Evolutionary conservation across 345 rosid genomes (phyloP), one percentile per base, ranked within the genome.

Genomic region (Arabidopsis arenosa): DNA sequence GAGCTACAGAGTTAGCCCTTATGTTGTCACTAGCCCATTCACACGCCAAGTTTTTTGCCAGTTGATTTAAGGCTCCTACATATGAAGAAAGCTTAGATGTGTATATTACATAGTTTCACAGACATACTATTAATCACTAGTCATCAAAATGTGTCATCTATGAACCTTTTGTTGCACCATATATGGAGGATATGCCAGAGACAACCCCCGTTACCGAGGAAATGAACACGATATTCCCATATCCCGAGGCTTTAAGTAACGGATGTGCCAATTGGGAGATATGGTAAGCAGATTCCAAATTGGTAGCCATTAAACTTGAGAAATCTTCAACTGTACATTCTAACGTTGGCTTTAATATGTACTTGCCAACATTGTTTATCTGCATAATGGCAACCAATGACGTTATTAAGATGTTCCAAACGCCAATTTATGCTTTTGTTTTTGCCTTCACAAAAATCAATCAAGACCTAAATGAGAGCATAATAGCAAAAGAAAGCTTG

Each of bases 1-100:
- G 91, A 18, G 89, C 85, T 9, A 87, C 86, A 17, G 75, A 43
- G 49, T 89, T 87, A n/a, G 59, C 63, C 72, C 90, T 82, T 73
- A 87, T 86, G 37, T 72, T 78, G 77, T 87, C 90, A 7, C 68
- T 85, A 6, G 88, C 88, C 89, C 95, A 86, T 69, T 87, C 92
- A 41, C 89, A 89, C 40, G 90, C 87, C 75, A 85, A 76, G 59
- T 79, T 79, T 64, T 66, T 89, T 4, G 87, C 74, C 9, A 87
- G 73, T 53, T 83, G 87, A 56, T 81, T 82, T 35, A 84, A 63
- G 1, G 89, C 88, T 40, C 83, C 90, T 83, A 73, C 3, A 68
- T 74, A 4, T 5, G 6, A 43, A 40, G 2, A n/a, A 37, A 26
- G 43, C 41, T 62, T 41, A 63, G 43, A 54, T 32, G 13, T 37